Base-by-base conservation (phyloP, 768 basidiomycete genomes). In the Tulasnella sp. region DNA sequence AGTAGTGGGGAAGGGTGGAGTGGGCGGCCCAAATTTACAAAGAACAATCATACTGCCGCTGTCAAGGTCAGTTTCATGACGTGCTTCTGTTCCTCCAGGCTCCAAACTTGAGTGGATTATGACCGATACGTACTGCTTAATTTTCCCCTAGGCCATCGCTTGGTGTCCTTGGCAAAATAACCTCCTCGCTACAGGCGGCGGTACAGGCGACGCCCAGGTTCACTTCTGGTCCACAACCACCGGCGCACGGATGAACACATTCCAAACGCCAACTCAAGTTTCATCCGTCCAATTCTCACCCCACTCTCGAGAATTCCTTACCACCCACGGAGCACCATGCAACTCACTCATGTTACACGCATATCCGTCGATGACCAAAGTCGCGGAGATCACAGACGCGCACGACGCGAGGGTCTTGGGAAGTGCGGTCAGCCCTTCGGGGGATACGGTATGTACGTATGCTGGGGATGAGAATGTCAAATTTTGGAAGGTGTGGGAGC, bases 101-200 rank as follows among this genome's bases (percentile, higher is more conserved):
- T n/a, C n/a, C n/a, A n/a, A n/a, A n/a, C n/a, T n/a, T n/a, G n/a
- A n/a, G n/a, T n/a, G n/a, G n/a, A n/a, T n/a, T n/a, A n/a, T n/a
- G n/a, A n/a, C n/a, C n/a, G n/a, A n/a, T n/a, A n/a, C n/a, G n/a
- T 38, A 15, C 34, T 38, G 34, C 5, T 38, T 5, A 38, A 38
- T 38, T 38, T 15, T 38, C 34, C 26, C 58, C 58, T 24, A 92
- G 89, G 94, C 93, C 1, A 75, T 99, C 56, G 91, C 92, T 0
- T 99, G 96, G 92, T 95, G 91, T 64, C 92, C 95, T 0, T 98
- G 96, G 96, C 88, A 93, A 71, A 81, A 85, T 0, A 84, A 86
- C 2, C 77, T 97, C 17, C 81, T 98, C 52, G 94, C 95, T 2
- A 84, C 88, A 0, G 96, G 96, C 0, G 95, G 96, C 0, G 96